phyloP scores from a whole-genome alignment of 2,329 filamentous ascomycete species.

The Aspergillus puulaauensis region DNA sequence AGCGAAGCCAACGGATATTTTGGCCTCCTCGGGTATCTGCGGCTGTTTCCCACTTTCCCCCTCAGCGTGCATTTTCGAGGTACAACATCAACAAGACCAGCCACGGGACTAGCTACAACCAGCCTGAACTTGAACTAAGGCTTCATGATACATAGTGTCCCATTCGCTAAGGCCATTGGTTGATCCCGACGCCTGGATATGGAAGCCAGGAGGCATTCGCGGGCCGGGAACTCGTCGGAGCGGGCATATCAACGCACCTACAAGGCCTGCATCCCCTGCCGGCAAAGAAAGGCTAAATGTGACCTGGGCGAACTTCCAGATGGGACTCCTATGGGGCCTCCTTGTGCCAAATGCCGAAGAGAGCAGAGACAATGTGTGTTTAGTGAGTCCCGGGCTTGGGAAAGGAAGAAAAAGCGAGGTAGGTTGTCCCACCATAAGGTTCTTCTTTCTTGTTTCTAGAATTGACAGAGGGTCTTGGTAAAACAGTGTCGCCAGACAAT shows the following conservation, averaged over 20 bases:
- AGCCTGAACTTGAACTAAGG: neutral
- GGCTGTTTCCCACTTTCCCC: constrained; percentile 14
- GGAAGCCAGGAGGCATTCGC: constrained; percentile 21
- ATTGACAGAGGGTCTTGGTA: neutral
- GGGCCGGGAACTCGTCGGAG: constrained; percentile 25
- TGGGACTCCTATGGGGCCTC: constrained; percentile 38
- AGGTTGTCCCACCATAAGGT: constrained; percentile 3
- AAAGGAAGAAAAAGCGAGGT: constrained; percentile 37
- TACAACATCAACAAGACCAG: neutral
- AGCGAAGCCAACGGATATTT: neutral
- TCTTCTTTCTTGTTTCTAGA: neutral
- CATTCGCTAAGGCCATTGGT: constrained; percentile 16
- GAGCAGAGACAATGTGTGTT: constrained; percentile 54
- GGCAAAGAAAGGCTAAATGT: constrained; percentile 54
- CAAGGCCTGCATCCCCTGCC: constrained; percentile 55
- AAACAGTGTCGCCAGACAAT: constrained; percentile 14
- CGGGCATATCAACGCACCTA: constrained; percentile 52
- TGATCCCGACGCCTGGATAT: constrained; percentile 10
- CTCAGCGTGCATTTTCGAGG: neutral
- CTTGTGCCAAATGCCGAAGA: constrained; percentile 51
- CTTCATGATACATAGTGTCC: neutral
- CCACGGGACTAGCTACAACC: neutral
- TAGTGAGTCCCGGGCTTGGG: constrained; percentile 43
- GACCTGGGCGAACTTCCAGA: constrained; percentile 44
- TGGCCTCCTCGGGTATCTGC: neutral